Base-by-base conservation (phyloP, 2,329 filamentous ascomycete species). In the Ceratocystis papillata region DNA sequence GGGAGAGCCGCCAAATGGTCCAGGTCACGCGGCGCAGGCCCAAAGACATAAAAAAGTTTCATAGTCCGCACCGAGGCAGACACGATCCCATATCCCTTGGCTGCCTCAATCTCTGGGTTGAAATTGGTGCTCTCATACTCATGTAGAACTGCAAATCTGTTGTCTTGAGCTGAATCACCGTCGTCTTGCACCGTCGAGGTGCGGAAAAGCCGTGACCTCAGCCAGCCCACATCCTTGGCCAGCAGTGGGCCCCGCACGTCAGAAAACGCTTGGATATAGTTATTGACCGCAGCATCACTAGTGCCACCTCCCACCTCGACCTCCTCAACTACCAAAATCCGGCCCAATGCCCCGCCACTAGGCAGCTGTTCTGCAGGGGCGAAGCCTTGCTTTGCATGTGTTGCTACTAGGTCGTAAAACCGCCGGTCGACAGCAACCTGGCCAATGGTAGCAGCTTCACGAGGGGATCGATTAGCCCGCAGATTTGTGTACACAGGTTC, bases 21-120 rank as follows among this genome's bases (percentile, higher is more conserved):
- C 2, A 93, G 78, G 70, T 93, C 87, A 28, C 88, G 81, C 0
- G 88, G 85, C 0, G 83, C 88, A 0, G 87, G 82, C 0, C 89
- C 88, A 72, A 96, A 95, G 10, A 87, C 85, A 74, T 94, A 92
- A 74, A 89, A 89, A 69, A 92, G 82, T 44, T 83, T 78, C 75
- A 89, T 94, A 0, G 80, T 79, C 20, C 87, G 80, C 57, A 84
- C 79, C 10, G 76, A 79, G 71, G 83, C 83, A 60, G 77, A 75
- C 25, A 79, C 80, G 1, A 87, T 80, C 0, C 85, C 83, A 71
- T 83, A 77, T 74, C 86, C 83, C 71, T 87, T 86, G 0, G 81
- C 76, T 0, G 86, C 86, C 0, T 78, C 83, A 0, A 92, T 30
- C 20, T 10, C 15, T 28, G 25, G 50, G 20, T 17, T 15, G 25